phyloP scores from a whole-genome alignment of 441 rosid genomes.

The Corymbia citriodora region DNA sequence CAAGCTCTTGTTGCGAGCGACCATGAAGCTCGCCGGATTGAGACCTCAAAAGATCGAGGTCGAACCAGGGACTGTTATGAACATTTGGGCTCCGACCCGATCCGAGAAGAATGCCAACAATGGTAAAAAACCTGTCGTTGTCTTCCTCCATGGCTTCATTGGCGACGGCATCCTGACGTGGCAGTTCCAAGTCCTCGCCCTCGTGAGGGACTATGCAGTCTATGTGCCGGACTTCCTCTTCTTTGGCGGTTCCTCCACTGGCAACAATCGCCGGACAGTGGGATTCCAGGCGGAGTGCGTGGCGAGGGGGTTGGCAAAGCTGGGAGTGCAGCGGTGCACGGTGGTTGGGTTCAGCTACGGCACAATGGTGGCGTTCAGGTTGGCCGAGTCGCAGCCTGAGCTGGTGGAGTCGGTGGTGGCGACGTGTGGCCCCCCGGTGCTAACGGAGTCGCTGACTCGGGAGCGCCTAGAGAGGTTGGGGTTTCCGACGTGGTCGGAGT shows the following conservation, averaged over 20 bases:
- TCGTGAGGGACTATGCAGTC: slow-evolving; percentile 22
- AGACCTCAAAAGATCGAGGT: slow-evolving; percentile 17
- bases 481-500: slow-evolving; percentile 13
- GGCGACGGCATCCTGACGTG: slow-evolving; percentile 29
- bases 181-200: slow-evolving; percentile 29
- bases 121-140: slow-evolving; percentile 13
- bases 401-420: slow-evolving; percentile 32
- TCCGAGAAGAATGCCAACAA: not conserved
- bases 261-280: slow-evolving; percentile 9
- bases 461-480: slow-evolving; percentile 14
- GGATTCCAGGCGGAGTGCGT: slow-evolving; percentile 39
- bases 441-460: slow-evolving; percentile 21
- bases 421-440: slow-evolving; percentile 9
- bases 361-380: slow-evolving; percentile 29
- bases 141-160: slow-evolving; percentile 33
- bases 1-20: slow-evolving; percentile 5
- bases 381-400: slow-evolving; percentile 30
- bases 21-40: slow-evolving; percentile 27
- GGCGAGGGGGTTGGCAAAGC: slow-evolving; percentile 22
- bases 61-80: slow-evolving; percentile 30
- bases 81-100: slow-evolving; percentile 35
- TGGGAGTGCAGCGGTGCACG: slow-evolving; percentile 29
- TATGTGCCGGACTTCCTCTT: slow-evolving; percentile 39
- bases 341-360: slow-evolving; percentile 38
- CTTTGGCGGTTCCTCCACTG: slow-evolving; percentile 35